A percentile compares a stretch with the other conserved stretches of the same genome.
Evolutionary conservation across 2,329 filamentous ascomycete genomes (phyloP).

Genomic region (Arthrocladium fulminans): DNA sequence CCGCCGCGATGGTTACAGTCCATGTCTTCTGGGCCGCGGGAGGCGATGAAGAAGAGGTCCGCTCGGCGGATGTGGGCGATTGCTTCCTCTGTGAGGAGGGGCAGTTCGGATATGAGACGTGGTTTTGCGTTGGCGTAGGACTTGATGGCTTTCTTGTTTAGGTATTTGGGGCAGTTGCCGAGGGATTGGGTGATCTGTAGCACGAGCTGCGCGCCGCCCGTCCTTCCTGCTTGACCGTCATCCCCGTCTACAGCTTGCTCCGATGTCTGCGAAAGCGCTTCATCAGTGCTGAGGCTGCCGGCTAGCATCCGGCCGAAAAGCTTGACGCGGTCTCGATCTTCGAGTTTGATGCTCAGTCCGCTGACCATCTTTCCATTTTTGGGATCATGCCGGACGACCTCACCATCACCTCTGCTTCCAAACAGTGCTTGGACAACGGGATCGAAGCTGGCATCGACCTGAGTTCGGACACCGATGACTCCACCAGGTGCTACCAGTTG

Average conservation of each 20-base stretch:
- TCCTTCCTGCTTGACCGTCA: slow-evolving; percentile 13
- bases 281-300: slow-evolving; percentile 43
- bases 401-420: slow-evolving; percentile 37
- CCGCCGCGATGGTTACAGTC: slow-evolving; percentile 78
- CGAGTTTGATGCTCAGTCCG: slow-evolving; percentile 55
- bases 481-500: slow-evolving; percentile 49
- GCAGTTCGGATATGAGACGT: slow-evolving; percentile 39
- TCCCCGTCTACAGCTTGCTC: slow-evolving; percentile 11
- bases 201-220: slow-evolving; percentile 48
- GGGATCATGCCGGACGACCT: slow-evolving; percentile 35
- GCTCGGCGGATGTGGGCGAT: slow-evolving; percentile 52
- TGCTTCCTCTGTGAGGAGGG: slow-evolving; percentile 46
- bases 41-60: slow-evolving; percentile 73
- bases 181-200: slow-evolving; percentile 63
- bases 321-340: slow-evolving; percentile 63
- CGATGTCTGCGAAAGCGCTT: slow-evolving; percentile 20
- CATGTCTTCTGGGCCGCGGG: slow-evolving; percentile 57
- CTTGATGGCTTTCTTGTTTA: slow-evolving; percentile 62
- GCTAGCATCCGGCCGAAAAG: slow-evolving; percentile 61
- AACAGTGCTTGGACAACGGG: slow-evolving; percentile 61
- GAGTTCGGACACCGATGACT: slow-evolving; percentile 55
- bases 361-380: slow-evolving; percentile 45
- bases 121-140: slow-evolving; percentile 46
- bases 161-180: slow-evolving; percentile 55
- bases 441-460: slow-evolving; percentile 55